phyloP scores from a whole-genome alignment of 371 early-diverging fungal genomes.

The Sporodiniella umbellata region DNA sequence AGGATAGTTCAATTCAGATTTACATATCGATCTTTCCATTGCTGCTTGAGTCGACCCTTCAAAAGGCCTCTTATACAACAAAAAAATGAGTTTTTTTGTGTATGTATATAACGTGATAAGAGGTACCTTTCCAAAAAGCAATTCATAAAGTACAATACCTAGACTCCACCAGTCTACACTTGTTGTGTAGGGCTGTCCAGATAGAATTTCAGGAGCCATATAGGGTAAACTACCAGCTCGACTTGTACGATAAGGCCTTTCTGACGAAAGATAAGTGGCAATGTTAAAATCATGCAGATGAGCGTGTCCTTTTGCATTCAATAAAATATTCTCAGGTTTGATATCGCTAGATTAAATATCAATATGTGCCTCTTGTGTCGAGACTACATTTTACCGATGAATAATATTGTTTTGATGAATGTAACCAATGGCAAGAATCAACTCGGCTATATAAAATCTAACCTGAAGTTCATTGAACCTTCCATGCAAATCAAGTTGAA shows the following conservation, averaged over 20 bases:
- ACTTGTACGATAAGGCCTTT: conserved; percentile 48
- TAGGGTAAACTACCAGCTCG: conserved; percentile 74
- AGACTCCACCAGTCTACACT: conserved; percentile 89
- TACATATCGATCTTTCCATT: conserved; percentile 56
- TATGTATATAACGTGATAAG: no score
- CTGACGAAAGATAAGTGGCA: conserved; percentile 59
- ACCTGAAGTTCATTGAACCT: conserved; percentile 68
- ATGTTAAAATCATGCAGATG: conserved; percentile 89
- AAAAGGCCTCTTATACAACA: conserved; percentile 68
- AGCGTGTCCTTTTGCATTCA: conserved; percentile 79
- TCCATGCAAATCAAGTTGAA: conserved; percentile 66
- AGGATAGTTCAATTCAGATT: conserved; percentile 56
- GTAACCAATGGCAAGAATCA: conserved; percentile 65
- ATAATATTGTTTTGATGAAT: conserved; percentile 60
- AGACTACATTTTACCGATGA: conserved; percentile 42
- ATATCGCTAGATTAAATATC: no score
- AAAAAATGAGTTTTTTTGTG: no score
- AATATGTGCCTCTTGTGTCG: no score
- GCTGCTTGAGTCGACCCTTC: conserved; percentile 30
- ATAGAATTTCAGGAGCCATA: conserved; percentile 76
- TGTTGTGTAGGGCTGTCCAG: conserved; percentile 60
- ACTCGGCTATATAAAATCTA: conserved; percentile 74
- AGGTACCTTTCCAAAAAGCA: conserved; percentile 54
- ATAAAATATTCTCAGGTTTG: conserved; percentile 96
- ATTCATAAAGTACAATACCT: conserved; percentile 80